Evolutionary conservation across 1,284 basidiomycete genomes (phyloP).

Genomic region (Wolfiporia cocos): DNA sequence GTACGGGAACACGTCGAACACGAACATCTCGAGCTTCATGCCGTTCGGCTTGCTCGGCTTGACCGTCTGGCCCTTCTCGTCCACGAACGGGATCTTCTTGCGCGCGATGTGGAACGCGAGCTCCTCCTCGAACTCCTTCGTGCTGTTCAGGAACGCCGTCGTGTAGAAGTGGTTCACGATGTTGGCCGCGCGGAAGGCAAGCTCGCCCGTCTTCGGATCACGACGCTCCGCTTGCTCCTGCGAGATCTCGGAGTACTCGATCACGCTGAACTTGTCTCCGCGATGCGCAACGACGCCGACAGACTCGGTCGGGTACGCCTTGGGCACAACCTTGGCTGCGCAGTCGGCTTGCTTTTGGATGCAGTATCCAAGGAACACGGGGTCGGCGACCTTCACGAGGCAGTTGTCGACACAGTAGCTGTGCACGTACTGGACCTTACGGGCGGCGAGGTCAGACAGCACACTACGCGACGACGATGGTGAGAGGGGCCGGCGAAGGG

Average conservation of each 20-base stretch:
- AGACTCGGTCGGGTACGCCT: constrained; percentile 80
- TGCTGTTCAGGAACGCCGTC: constrained; percentile 74
- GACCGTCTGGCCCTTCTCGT: constrained; percentile 56
- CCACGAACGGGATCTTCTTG: constrained; percentile 92
- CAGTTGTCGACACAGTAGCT: constrained; percentile 99
- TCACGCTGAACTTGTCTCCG: constrained; percentile 82
- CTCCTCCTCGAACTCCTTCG: constrained; percentile 81
- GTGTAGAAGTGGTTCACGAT: constrained; percentile 99
- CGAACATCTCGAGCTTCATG: constrained; percentile 98
- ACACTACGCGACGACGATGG: constrained; percentile 64
- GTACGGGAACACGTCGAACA: constrained; percentile 99
- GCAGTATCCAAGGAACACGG: constrained; percentile 93
- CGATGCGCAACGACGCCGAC: constrained; percentile 92
- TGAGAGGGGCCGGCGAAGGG: constrained; percentile 76
- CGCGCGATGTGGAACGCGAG: constrained; percentile 97
- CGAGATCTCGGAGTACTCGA: constrained; percentile 98
- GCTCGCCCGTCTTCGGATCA: constrained; percentile 64
- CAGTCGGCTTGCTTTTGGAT: constrained; percentile 83
- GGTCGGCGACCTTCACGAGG: constrained; percentile 95
- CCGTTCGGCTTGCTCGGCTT: constrained; percentile 93
- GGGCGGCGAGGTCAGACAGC: constrained; percentile 75
- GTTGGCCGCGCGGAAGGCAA: constrained; percentile 93
- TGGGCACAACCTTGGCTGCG: constrained; percentile 96
- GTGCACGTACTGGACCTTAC: constrained; percentile 87
- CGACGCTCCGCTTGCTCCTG: constrained; percentile 78